Percentiles rank a stretch among this genome's conserved stretches.
Conservation (phyloP, 2,329 filamentous ascomycete genomes). For the Pseudopyrenochaeta lycopersici region DNA sequence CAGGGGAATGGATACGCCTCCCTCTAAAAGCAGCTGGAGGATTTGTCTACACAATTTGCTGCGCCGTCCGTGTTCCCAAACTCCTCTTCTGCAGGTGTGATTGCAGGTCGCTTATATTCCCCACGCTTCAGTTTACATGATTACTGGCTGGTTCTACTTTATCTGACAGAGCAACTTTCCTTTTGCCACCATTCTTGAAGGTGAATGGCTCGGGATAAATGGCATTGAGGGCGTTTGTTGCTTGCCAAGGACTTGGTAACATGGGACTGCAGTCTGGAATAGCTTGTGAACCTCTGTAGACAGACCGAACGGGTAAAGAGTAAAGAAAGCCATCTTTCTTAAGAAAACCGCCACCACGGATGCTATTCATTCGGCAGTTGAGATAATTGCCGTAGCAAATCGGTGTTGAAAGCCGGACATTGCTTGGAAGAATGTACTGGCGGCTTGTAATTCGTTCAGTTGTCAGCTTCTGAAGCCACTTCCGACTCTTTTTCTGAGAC, state of each 20-base stretch:
- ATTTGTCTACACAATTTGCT: neutral
- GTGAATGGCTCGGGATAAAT: neutral
- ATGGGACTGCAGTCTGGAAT: neutral
- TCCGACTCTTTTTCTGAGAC: neutral
- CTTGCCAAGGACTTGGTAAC: neutral
- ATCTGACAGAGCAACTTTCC: neutral
- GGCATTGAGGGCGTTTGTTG: neutral
- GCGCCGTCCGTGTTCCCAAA: neutral
- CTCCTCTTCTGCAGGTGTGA: neutral
- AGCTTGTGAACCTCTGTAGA: neutral
- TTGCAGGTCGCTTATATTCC: neutral
- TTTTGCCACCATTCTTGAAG: neutral
- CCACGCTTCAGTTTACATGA: neutral
- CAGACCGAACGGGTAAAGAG: neutral
- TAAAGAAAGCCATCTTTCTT: neutral
- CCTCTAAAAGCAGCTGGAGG: neutral
- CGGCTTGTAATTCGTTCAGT: neutral
- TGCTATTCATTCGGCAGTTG: neutral
- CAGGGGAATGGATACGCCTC: neutral
- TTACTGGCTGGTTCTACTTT: neutral
- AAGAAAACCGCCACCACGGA: neutral
- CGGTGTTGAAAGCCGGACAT: neutral
- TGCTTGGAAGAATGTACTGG: neutral
- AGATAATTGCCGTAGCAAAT: neutral
- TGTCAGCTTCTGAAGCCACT: neutral